Percentiles rank a stretch among this genome's conserved stretches.
These are phyloP conservation scores for Cryptococcus maquisensis DNA, from an alignment of 1,284 basidiomycete species.

Conservation along the genomic window DNA sequence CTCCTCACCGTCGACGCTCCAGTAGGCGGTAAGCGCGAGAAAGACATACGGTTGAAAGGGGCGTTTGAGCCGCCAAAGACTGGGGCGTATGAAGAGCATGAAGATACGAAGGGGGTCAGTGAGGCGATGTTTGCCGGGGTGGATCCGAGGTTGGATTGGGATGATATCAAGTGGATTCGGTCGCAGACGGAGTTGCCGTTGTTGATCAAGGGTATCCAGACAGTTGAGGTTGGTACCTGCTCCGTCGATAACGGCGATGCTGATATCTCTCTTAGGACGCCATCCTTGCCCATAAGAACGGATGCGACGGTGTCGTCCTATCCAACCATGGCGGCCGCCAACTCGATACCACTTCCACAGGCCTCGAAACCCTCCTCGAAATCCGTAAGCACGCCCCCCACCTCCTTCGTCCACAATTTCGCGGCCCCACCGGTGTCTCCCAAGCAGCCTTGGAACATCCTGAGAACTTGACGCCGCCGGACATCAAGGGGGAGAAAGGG, in stretches of 20 bases:
- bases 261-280: constrained; percentile 39
- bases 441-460: constrained; percentile 57
- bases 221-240: constrained; percentile 43
- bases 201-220: constrained; percentile 69
- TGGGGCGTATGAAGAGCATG: constrained; percentile 38
- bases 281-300: constrained; percentile 49
- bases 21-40: constrained; percentile 77
- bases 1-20: constrained; percentile 88
- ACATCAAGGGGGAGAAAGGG: constrained; percentile 6
- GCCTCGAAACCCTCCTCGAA: constrained; percentile 69
- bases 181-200: constrained; percentile 72
- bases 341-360: constrained; percentile 57
- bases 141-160: constrained; percentile 43
- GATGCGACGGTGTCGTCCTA: constrained; percentile 52
- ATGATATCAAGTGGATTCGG: constrained; percentile 52
- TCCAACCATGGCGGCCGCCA: constrained; percentile 54
- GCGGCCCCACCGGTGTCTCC: constrained; percentile 31
- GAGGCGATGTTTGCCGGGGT: constrained; percentile 43
- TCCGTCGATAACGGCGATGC: background rate
- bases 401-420: constrained; percentile 38
- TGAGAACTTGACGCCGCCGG: constrained; percentile 58
- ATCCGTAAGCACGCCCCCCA: constrained; percentile 54
- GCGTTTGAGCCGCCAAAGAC: constrained; percentile 43
- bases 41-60: constrained; percentile 56
- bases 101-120: constrained; percentile 35